phyloP scores from a whole-genome alignment of 140 eudicot species.

The Cichorium intybus region DNA sequence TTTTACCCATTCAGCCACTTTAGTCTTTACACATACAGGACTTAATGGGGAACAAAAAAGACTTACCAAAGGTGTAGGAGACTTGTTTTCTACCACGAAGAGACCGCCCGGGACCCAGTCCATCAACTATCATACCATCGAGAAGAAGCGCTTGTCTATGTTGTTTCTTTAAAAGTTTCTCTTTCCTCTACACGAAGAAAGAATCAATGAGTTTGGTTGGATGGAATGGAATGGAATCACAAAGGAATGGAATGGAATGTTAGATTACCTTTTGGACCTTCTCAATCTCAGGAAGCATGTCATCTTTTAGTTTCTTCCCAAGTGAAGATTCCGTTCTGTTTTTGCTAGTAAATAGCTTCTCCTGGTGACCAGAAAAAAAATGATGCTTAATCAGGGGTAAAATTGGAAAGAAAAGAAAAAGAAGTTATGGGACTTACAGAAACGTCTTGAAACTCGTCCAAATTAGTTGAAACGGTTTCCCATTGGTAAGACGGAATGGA shows the following conservation, averaged over 20 bases:
- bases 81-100: conserved; percentile 98
- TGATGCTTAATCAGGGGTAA: neutral
- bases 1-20: too few relatives aligned
- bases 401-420: neutral
- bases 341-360: conserved; percentile 85
- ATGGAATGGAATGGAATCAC: neutral
- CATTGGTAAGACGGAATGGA: conserved; percentile 80
- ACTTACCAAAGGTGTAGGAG: conserved; percentile 94
- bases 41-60: too few relatives aligned
- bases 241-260: neutral
- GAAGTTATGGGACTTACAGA: conserved; percentile 55
- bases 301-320: conserved; percentile 82
- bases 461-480: conserved; percentile 94
- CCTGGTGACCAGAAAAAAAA: conserved; percentile 41
- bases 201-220: neutral
- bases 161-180: conserved; percentile 80
- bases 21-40: too few relatives aligned
- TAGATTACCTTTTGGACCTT: conserved; percentile 82
- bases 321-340: conserved; percentile 84
- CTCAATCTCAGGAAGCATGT: conserved; percentile 97
- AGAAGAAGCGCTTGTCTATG: conserved; percentile 92
- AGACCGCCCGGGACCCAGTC: conserved; percentile 73
- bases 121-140: conserved; percentile 78
- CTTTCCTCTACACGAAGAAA: conserved; percentile 61
- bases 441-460: conserved; percentile 88